A percentile compares a stretch with the other conserved stretches of the same genome.
Conservation (phyloP, 306 rosid species). For the Bauhinia variegata region DNA sequence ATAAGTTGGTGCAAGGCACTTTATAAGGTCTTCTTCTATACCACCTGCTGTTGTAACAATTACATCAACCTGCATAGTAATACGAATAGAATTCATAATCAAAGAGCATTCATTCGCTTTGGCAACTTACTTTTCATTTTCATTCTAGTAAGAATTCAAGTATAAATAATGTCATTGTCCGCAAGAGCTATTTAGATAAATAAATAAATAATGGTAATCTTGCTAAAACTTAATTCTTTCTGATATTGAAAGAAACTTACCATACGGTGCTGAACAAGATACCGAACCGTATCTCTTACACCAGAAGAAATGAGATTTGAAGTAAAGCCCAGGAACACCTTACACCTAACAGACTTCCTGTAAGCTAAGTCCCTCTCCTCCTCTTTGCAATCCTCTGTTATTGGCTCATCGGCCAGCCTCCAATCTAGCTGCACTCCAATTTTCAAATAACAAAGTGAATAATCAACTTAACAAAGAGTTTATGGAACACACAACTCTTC, state of each 20-base stretch:
- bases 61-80: conserved; percentile 68
- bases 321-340: conserved; percentile 89
- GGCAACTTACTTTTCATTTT: neutral
- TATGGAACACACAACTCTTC: too few species aligned
- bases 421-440: conserved; percentile 77
- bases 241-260: conserved; percentile 44
- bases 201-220: too few species aligned
- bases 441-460: neutral
- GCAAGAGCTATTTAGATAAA: too few species aligned
- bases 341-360: conserved; percentile 64
- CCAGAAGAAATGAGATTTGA: conserved; percentile 95
- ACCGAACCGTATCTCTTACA: conserved; percentile 82
- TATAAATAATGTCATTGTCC: too few species aligned
- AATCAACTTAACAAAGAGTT: neutral
- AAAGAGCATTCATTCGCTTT: neutral
- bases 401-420: conserved; percentile 75
- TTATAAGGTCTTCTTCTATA: conserved; percentile 91
- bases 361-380: conserved; percentile 56
- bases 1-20: conserved; percentile 91
- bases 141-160: too few species aligned
- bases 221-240: neutral
- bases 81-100: neutral
- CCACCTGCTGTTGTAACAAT: conserved; percentile 93
- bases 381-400: conserved; percentile 58
- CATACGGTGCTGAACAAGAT: conserved; percentile 81